Evolutionary conservation across 2,329 filamentous ascomycete species (phyloP).

Genomic region (Beauveria sp.): DNA sequence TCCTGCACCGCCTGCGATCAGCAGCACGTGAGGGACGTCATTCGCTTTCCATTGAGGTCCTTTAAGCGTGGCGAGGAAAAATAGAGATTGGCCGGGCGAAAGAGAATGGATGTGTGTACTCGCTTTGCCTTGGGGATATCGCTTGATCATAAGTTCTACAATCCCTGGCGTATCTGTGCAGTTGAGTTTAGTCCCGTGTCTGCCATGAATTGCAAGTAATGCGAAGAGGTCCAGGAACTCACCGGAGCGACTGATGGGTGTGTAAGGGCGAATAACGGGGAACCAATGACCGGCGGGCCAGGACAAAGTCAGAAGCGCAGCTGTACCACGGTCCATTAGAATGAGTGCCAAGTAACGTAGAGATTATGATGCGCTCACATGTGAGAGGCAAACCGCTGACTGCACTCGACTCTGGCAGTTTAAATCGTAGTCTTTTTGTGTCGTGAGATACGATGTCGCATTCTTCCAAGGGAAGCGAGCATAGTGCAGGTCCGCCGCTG

Average conservation of each 20-base stretch:
- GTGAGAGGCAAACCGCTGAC: neutral
- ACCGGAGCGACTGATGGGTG: neutral
- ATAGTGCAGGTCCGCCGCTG: constrained; percentile 16
- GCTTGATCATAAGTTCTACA: neutral
- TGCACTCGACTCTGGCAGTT: neutral
- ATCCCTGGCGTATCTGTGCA: neutral
- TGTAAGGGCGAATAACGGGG: neutral
- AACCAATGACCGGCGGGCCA: neutral
- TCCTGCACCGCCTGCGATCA: constrained; percentile 64
- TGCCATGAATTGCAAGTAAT: too few species aligned
- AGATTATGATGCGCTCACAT: neutral
- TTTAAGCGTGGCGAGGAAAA: neutral
- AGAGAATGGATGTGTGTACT: neutral
- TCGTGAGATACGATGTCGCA: neutral
- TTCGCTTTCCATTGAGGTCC: constrained; percentile 32
- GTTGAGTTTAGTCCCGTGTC: too few species aligned
- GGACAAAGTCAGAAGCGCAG: neutral
- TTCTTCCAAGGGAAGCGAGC: neutral
- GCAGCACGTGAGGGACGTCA: constrained; percentile 43
- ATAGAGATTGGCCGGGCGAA: neutral
- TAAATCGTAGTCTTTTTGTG: neutral
- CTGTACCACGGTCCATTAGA: neutral
- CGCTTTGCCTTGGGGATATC: neutral
- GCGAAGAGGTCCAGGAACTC: neutral
- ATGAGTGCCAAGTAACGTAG: neutral